Percentiles rank a stretch among this genome's conserved stretches.
phyloP scores from a whole-genome alignment of 1,284 basidiomycete genomes.

The Marasmius oreades region DNA sequence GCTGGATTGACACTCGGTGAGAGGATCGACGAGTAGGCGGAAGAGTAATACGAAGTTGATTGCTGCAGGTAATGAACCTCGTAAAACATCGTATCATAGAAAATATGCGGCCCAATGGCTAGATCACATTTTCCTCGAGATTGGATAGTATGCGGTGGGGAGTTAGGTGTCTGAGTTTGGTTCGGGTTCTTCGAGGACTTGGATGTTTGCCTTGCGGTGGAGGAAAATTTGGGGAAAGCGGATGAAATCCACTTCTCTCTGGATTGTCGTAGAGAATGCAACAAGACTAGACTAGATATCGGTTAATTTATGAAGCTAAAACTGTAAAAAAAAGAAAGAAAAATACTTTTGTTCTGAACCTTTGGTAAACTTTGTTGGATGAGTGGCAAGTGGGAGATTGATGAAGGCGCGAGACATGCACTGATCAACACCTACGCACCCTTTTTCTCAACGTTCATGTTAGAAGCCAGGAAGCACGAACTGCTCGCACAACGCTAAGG shows the following conservation, averaged over 20 bases:
- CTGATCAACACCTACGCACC: no score
- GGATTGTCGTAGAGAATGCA: constrained; percentile 67
- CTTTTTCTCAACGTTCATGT: no score
- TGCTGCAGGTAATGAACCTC: constrained; percentile 55
- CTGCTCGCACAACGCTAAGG: no score
- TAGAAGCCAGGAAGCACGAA: no score
- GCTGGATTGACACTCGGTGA: constrained; percentile 42
- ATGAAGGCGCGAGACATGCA: not conserved
- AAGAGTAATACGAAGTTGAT: not conserved
- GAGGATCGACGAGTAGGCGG: constrained; percentile 13
- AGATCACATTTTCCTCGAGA: constrained; percentile 63
- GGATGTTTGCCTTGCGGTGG: constrained; percentile 39
- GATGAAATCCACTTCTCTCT: constrained; percentile 63
- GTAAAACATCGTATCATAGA: constrained; percentile 60
- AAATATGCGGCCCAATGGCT: constrained; percentile 68
- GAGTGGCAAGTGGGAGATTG: not conserved
- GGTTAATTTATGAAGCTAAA: not conserved
- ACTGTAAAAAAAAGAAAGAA: not conserved
- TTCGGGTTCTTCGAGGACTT: constrained; percentile 45
- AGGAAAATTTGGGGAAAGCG: constrained; percentile 70
- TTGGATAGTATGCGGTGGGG: constrained; percentile 62
- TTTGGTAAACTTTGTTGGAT: not conserved
- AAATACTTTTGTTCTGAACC: not conserved
- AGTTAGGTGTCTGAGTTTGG: constrained; percentile 26
- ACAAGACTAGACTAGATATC: constrained; percentile 45